phyloP scores from a whole-genome alignment of 108 stramenopile genomes.

The Cyclotella kingstonii region DNA sequence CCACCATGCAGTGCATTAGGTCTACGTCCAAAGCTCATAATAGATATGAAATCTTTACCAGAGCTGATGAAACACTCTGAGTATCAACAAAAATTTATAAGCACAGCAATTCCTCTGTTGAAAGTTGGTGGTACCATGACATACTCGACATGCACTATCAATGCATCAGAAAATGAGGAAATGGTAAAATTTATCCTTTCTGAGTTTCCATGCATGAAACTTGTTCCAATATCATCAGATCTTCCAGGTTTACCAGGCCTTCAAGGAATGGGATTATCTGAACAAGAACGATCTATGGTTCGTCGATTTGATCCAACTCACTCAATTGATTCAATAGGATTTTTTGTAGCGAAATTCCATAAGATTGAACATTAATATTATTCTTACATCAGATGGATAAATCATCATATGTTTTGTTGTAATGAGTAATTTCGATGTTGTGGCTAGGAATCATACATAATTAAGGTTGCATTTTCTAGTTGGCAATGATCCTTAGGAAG shows the following conservation, averaged over 20 bases:
- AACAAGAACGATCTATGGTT: slow-evolving; percentile 47
- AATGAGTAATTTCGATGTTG: too few relatives aligned
- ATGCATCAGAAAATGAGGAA: slow-evolving; percentile 60
- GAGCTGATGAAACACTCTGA: slow-evolving; percentile 51
- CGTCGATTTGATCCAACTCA: slow-evolving; percentile 65
- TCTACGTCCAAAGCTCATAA: slow-evolving; percentile 63
- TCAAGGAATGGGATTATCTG: slow-evolving; percentile 48
- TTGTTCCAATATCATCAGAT: slow-evolving; percentile 48
- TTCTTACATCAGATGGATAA: neutral
- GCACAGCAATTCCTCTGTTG: slow-evolving; percentile 51
- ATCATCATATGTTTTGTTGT: too few relatives aligned
- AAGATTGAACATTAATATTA: slow-evolving; percentile 22
- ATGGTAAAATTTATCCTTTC: slow-evolving; percentile 59
- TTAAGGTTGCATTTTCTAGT: too few relatives aligned
- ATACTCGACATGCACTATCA: slow-evolving; percentile 74
- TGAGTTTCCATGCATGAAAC: slow-evolving; percentile 56
- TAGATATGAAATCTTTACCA: slow-evolving; percentile 34
- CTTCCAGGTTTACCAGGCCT: slow-evolving; percentile 51
- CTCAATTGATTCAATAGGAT: slow-evolving; percentile 65
- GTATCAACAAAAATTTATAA: slow-evolving; percentile 62
- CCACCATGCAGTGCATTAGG: slow-evolving; percentile 80
- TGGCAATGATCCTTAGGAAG: too few relatives aligned
- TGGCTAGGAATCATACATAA: too few relatives aligned
- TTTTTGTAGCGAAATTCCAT: slow-evolving; percentile 71
- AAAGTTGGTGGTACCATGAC: slow-evolving; percentile 68